Base-by-base conservation (phyloP, 1,139 yeast species). In the Geotrichum candidum region DNA sequence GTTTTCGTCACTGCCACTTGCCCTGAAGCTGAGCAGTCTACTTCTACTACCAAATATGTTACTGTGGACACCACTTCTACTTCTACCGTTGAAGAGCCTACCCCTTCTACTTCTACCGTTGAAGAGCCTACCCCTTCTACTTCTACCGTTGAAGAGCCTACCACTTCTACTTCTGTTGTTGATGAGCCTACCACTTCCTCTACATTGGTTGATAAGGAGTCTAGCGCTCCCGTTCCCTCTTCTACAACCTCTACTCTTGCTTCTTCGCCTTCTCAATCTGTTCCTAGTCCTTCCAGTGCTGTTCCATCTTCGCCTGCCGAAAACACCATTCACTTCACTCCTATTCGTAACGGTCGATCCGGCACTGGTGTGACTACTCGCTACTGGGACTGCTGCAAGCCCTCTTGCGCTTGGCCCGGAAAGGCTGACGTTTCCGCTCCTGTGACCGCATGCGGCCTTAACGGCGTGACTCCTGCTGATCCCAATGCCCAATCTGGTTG, bases 371-470 rank as follows among this genome's bases (percentile, higher is more conserved):
- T n/a, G 5, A 65, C 67, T n/a, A 65, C 67, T 3, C 55, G 67
- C 29, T 65, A 64, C 61, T 65, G 65, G 64, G 67, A 65, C 53
- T 65, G 67, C 52, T 65, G 67, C 60, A 60, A 63, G 41, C 67
- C 67, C 31, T 60, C 66, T 6, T 65, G 64, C 38, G 45, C 67
- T 6, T 65, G 67, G 67, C 18, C 48, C 55, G 67, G 66, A 10
- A 64, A 65, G 31, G 61, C 64, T 13, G 52, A 50, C 18, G 65
- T 65, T 3, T 9, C 57, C n/a, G 11, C 38, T 13, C 65, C 66
- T 4, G 67, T 65, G 22, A 23, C 35, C 7, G 59, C 66, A 23
- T 65, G 67, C 57, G 54, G 45, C 18, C 54, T 63, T 31, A 59
- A 58, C 45, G 67, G 67, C 31, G 60, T 55, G 25, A 63, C 61